These are phyloP conservation scores for Diaporthe australafricana DNA, from an alignment of 2,329 filamentous ascomycete genomes.

Conservation along the genomic window DNA sequence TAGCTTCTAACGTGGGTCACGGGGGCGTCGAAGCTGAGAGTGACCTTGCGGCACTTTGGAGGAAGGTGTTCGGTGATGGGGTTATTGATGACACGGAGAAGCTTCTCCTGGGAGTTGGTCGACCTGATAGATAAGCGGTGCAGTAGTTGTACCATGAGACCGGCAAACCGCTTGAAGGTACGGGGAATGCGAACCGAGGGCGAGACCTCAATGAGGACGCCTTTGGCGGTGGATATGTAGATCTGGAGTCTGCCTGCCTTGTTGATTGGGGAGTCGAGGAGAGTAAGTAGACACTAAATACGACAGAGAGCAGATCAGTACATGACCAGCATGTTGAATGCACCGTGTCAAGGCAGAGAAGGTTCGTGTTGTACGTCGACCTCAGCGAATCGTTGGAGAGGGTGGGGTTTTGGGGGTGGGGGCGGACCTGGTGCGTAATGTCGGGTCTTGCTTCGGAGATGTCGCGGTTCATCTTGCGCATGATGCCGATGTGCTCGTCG, in stretches of 20 bases:
- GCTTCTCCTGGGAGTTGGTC: conserved; percentile 96
- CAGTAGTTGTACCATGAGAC: conserved; percentile 97
- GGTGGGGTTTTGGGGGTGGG: conserved; percentile 36
- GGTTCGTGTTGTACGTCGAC: conserved; percentile 26
- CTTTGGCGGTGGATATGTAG: conserved; percentile 97
- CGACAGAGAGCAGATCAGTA: conserved; percentile 44
- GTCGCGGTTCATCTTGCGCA: conserved; percentile 99
- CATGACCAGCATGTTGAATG: conserved; percentile 57
- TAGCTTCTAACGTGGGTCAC: conserved; percentile 92
- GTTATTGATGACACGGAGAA: conserved; percentile 97
- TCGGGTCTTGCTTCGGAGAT: conserved; percentile 98
- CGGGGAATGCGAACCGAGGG: conserved; percentile 97
- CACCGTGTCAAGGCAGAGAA: conserved; percentile 43
- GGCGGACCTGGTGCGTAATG: conserved; percentile 92
- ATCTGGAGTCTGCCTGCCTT: conserved; percentile 98
- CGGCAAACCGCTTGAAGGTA: conserved; percentile 98
- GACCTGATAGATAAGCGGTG: conserved; percentile 96
- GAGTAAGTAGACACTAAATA: conserved; percentile 88
- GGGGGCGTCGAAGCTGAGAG: conserved; percentile 91
- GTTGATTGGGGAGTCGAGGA: conserved; percentile 98
- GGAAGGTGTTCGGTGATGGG: conserved; percentile 97
- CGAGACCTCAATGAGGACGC: conserved; percentile 96
- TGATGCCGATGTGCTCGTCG: conserved; percentile 98
- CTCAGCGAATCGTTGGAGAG: background rate
- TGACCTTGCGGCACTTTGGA: conserved; percentile 97